These are phyloP conservation scores for Diplodia intermedia DNA, from an alignment of 2,329 filamentous ascomycete species.

Conservation along the genomic window DNA sequence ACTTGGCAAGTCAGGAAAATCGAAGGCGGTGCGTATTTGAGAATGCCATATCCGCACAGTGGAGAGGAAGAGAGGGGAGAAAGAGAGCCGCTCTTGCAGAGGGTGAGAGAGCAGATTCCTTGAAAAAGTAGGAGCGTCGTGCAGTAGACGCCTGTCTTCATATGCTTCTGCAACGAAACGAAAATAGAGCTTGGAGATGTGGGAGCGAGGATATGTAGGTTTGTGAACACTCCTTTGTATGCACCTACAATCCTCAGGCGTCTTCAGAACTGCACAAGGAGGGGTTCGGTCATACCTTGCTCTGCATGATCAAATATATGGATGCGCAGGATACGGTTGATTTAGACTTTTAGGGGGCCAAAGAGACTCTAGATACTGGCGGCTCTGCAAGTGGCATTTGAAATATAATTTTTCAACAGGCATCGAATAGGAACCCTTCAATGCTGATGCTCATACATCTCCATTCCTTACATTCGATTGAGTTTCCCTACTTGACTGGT, in stretches of 20 bases:
- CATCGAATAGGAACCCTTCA: too few species aligned
- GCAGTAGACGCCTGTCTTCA: neutral
- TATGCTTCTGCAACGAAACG: neutral
- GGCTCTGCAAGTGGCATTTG: too few species aligned
- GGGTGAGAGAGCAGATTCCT: constrained; percentile 54
- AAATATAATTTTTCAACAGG: too few species aligned
- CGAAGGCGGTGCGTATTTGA: constrained; percentile 58
- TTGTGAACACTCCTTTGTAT: neutral
- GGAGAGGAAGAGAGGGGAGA: constrained; percentile 50
- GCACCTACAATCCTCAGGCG: neutral
- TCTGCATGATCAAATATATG: too few species aligned
- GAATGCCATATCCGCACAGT: constrained; percentile 52
- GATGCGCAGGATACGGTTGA: too few species aligned
- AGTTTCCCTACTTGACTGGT: too few species aligned
- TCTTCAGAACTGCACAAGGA: neutral
- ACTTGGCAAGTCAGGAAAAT: constrained; percentile 64
- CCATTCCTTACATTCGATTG: too few species aligned
- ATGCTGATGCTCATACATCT: too few species aligned
- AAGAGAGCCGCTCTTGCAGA: constrained; percentile 53
- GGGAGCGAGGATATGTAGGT: neutral
- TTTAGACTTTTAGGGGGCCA: too few species aligned
- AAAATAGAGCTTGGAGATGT: neutral
- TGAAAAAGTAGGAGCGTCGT: neutral
- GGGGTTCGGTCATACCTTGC: too few species aligned
- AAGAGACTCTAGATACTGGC: too few species aligned